These are phyloP conservation scores for Graphiopsis chlorocephala DNA, from an alignment of 2,329 filamentous ascomycete genomes.

Conservation along the genomic window DNA sequence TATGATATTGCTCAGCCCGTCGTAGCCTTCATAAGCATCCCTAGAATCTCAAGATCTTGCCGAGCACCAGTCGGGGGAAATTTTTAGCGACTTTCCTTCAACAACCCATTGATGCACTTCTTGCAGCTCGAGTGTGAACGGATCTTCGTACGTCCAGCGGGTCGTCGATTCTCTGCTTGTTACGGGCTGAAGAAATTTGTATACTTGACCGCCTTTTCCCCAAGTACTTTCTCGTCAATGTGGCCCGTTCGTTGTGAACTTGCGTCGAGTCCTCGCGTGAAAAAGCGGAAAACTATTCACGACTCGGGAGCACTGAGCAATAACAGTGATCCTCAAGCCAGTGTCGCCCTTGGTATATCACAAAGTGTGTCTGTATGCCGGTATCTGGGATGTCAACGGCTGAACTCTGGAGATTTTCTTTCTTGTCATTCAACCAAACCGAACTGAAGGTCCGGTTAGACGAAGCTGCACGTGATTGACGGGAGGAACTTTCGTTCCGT, in stretches of 20 bases:
- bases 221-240: background rate
- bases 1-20: background rate
- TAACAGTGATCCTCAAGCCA: background rate
- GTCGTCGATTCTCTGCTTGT: constrained; percentile 21
- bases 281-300: accelerated
- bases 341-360: background rate
- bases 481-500: background rate
- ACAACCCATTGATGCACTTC: constrained; percentile 35
- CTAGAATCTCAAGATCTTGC: constrained; percentile 33
- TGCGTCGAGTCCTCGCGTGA: background rate
- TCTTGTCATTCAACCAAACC: no score
- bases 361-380: background rate
- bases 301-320: background rate
- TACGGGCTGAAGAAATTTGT: background rate
- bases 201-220: background rate
- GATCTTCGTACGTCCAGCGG: constrained; percentile 42
- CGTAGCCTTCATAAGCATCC: background rate
- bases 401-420: background rate
- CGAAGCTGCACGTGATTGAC: background rate
- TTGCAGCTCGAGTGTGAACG: constrained; percentile 40
- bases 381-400: no score
- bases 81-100: constrained; percentile 37
- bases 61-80: constrained; percentile 36
- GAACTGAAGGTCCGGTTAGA: no score
- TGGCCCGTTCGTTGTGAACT: background rate